A percentile compares a stretch with the other conserved stretches of the same genome.
Conservation (phyloP, 106 monocot species). For the Alisma plantagoaquatica region DNA sequence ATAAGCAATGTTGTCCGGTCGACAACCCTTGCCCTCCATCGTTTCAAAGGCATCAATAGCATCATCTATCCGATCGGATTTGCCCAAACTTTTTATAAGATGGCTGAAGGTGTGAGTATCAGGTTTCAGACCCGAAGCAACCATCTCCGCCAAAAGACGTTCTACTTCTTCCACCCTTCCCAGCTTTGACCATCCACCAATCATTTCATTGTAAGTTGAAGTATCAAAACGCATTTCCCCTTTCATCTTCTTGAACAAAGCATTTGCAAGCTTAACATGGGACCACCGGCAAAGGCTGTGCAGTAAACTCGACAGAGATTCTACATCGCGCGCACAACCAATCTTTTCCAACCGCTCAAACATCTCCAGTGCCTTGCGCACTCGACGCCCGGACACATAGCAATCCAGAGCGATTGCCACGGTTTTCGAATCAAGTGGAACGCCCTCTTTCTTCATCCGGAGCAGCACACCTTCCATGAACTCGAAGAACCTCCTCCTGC, state of each 20-base stretch:
- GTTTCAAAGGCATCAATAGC: constrained; percentile 48
- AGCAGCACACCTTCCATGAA: constrained; percentile 39
- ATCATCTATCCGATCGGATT: constrained; percentile 39
- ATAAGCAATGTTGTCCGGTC: constrained; percentile 27
- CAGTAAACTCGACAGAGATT: constrained; percentile 39
- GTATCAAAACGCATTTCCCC: constrained; percentile 37
- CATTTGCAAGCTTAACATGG: constrained; percentile 55
- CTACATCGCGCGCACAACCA: constrained; percentile 19
- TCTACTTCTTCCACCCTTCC: constrained; percentile 70
- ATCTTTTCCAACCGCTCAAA: constrained; percentile 57
- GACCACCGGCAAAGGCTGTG: constrained; percentile 53
- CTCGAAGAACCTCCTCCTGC: constrained; percentile 67
- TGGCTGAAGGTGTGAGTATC: constrained; percentile 37
- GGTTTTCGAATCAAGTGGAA: constrained; percentile 38
- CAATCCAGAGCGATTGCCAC: constrained; percentile 50
- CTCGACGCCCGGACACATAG: constrained; percentile 39
- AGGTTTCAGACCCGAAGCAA: constrained; percentile 41
- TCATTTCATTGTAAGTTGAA: constrained; percentile 49
- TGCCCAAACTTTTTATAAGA: constrained; percentile 57
- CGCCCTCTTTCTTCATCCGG: constrained; percentile 42
- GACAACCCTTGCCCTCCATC: constrained; percentile 46
- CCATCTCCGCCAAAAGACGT: constrained; percentile 34
- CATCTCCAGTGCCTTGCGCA: constrained; percentile 48
- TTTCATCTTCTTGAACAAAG: constrained; percentile 43
- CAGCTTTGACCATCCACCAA: constrained; percentile 72